Evolutionary conservation across 768 basidiomycete genomes (phyloP).

Genomic region (Rhizopogon vesiculosus): DNA sequence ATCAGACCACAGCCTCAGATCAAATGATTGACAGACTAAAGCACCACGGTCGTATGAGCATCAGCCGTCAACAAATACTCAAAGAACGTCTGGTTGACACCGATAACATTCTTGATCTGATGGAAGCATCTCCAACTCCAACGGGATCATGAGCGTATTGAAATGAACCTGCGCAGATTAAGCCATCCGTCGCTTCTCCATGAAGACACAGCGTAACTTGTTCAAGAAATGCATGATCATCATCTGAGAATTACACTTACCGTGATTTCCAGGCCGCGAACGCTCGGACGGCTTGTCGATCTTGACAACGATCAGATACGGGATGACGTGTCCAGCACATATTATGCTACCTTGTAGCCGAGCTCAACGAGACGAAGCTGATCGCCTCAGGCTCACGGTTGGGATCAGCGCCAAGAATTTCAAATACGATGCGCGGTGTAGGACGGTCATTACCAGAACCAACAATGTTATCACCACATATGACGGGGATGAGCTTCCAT

Average conservation of each 20-base stretch:
- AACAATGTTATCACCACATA: slow-evolving; percentile 98
- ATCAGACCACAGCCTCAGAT: no score
- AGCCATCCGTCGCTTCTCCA: no score
- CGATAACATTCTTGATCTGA: no score
- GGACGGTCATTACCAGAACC: slow-evolving; percentile 95
- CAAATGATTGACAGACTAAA: no score
- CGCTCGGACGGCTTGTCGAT: slow-evolving; percentile 94
- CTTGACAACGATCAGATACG: slow-evolving; percentile 89
- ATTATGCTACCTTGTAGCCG: slow-evolving; percentile 94
- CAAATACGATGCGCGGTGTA: slow-evolving; percentile 93
- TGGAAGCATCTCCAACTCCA: no score
- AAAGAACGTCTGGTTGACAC: no score
- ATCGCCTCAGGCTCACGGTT: slow-evolving; percentile 93
- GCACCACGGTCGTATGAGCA: no score
- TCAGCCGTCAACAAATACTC: no score
- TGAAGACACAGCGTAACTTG: no score
- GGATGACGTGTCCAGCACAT: slow-evolving; percentile 97
- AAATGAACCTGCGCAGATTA: no score
- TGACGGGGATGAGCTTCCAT: slow-evolving; percentile 86
- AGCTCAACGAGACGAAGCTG: slow-evolving; percentile 89
- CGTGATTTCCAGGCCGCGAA: slow-evolving; percentile 91
- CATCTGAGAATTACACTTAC: slow-evolving; percentile 98
- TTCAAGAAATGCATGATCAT: slow-evolving; percentile 96
- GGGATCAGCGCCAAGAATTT: slow-evolving; percentile 92
- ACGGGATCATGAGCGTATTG: no score